These are phyloP conservation scores for Ophiobolus disseminans DNA, from an alignment of 2,329 filamentous ascomycete genomes.

Conservation along the genomic window DNA sequence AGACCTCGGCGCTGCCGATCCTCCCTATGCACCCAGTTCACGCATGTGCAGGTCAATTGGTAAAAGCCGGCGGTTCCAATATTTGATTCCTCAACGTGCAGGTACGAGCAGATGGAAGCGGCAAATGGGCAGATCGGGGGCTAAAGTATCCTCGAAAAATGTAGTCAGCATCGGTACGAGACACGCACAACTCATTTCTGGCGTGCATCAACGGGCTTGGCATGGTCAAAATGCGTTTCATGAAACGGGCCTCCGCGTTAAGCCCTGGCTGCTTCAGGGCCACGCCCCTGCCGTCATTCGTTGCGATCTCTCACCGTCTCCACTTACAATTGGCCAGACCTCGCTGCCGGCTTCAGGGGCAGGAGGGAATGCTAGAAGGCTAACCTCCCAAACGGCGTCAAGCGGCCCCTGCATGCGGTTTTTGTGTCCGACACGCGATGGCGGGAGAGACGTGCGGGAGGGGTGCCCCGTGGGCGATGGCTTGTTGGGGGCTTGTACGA, in stretches of 20 bases:
- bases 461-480: constrained; percentile 22
- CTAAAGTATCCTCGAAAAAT: neutral
- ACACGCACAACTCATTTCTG: constrained; percentile 4
- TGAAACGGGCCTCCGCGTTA: constrained; percentile 29
- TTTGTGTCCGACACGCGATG: constrained; percentile 17
- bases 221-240: constrained; percentile 27
- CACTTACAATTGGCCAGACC: constrained; percentile 35
- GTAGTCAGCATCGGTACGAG: constrained; percentile 4
- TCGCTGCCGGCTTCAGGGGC: constrained; percentile 32
- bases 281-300: constrained; percentile 26
- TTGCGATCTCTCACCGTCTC: constrained; percentile 16
- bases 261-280: constrained; percentile 28
- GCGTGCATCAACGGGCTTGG: constrained; percentile 19
- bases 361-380: constrained; percentile 6
- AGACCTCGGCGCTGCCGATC: constrained; percentile 15
- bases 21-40: constrained; percentile 4
- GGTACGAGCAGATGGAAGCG: neutral
- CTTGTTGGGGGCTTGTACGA: constrained; percentile 16
- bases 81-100: constrained; percentile 3
- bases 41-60: constrained; percentile 2
- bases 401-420: constrained; percentile 26
- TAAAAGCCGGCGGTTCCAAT: neutral
- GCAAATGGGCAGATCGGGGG: constrained; percentile 1
- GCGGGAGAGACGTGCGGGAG: constrained; percentile 11
- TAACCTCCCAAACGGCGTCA: constrained; percentile 3